phyloP scores from a whole-genome alignment of 179 eudicot genomes.

The Heliamphora pulchella region DNA sequence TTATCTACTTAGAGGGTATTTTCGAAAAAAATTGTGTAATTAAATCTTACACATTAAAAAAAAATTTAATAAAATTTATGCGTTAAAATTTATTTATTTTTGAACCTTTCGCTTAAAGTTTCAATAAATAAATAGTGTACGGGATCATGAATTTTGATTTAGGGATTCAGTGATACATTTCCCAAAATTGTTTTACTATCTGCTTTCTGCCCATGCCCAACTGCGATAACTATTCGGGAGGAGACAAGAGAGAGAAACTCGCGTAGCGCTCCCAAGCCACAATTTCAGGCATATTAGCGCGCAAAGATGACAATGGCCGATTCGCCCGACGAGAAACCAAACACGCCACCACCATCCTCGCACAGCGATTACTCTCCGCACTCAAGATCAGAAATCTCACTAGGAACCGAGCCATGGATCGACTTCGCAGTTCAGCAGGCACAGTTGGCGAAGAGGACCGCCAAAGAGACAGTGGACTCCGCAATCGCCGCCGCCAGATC shows the following conservation, averaged over 20 bases:
- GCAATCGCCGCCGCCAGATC: constrained; percentile 40
- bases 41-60: too few species aligned
- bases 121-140: too few species aligned
- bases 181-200: too few species aligned
- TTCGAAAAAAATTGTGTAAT: too few species aligned
- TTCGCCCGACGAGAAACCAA: constrained; percentile 26
- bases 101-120: too few species aligned
- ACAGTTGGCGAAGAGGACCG: constrained; percentile 32
- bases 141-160: too few species aligned
- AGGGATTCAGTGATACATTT: too few species aligned
- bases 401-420: constrained; percentile 47
- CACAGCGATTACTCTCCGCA: constrained; percentile 16
- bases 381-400: constrained; percentile 25
- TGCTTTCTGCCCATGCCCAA: too few species aligned
- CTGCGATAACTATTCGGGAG: too few species aligned
- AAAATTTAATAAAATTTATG: too few species aligned
- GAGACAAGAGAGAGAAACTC: background rate
- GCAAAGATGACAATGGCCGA: constrained; percentile 31
- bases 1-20: too few species aligned
- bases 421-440: constrained; percentile 53
- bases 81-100: too few species aligned
- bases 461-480: constrained; percentile 34
- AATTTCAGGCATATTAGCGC: background rate
- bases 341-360: constrained; percentile 9
- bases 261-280: background rate